Conservation (phyloP, 2,329 filamentous ascomycete genomes). For the Ceratocystis lukuohia region DNA sequence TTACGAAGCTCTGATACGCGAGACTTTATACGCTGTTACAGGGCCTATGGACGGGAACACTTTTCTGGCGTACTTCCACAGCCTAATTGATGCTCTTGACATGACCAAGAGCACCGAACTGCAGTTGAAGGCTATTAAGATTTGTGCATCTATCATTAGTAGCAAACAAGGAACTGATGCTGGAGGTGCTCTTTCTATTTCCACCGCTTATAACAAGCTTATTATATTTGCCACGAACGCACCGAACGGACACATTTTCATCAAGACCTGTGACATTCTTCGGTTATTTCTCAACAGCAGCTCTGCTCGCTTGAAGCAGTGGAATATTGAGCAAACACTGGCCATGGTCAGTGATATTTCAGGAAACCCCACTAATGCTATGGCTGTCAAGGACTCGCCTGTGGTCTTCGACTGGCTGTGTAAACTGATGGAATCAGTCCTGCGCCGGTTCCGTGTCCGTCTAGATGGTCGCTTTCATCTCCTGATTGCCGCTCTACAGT, state of each 20-base stretch:
- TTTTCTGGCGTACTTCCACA: constrained; percentile 30
- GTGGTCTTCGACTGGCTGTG: constrained; percentile 36
- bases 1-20: constrained; percentile 26
- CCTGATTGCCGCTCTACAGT: constrained; percentile 40
- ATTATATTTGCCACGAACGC: constrained; percentile 13
- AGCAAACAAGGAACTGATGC: constrained; percentile 11
- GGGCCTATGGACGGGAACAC: constrained; percentile 25
- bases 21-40: constrained; percentile 26
- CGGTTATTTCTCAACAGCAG: constrained; percentile 38
- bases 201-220: constrained; percentile 32
- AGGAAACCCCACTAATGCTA: constrained; percentile 25
- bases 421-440: constrained; percentile 41
- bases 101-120: constrained; percentile 27
- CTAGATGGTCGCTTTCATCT: constrained; percentile 50
- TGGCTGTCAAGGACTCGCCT: constrained; percentile 25
- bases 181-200: constrained; percentile 28
- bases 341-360: constrained; percentile 29
- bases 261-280: constrained; percentile 31
- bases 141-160: constrained; percentile 25
- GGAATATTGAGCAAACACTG: constrained; percentile 43
- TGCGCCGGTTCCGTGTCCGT: constrained; percentile 47
- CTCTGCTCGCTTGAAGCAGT: constrained; percentile 40
- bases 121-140: constrained; percentile 33
- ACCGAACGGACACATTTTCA: constrained; percentile 24
- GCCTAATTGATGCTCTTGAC: constrained; percentile 27